phyloP scores from a whole-genome alignment of 2,329 filamentous ascomycete genomes.

The Xylaria sp. region DNA sequence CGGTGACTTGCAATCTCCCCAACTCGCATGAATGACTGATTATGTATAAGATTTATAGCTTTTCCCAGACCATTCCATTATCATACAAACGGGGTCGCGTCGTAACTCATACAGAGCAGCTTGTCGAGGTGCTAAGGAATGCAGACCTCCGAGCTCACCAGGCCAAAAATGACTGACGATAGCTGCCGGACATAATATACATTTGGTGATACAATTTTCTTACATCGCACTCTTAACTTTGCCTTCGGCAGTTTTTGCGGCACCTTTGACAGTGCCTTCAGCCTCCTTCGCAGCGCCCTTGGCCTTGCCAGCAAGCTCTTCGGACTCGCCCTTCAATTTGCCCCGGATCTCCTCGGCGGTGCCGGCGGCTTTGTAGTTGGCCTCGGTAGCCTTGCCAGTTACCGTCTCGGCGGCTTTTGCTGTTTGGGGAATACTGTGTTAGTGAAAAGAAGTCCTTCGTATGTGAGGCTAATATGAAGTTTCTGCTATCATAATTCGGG shows the following conservation, averaged over 20 bases:
- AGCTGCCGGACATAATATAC: background rate
- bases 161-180: background rate
- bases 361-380: constrained; percentile 50
- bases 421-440: constrained; percentile 29
- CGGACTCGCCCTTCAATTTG: constrained; percentile 44
- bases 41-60: background rate
- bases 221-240: constrained; percentile 24
- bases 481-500: background rate
- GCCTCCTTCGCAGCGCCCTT: constrained; percentile 49
- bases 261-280: constrained; percentile 51
- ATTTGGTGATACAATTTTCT: background rate
- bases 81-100: constrained; percentile 3
- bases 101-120: constrained; percentile 12
- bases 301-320: constrained; percentile 51
- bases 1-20: background rate
- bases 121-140: background rate
- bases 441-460: background rate
- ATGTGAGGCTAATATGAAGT: background rate
- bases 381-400: constrained; percentile 56
- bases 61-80: background rate
- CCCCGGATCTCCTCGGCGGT: constrained; percentile 48
- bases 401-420: constrained; percentile 57
- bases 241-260: constrained; percentile 50
- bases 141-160: background rate
- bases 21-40: background rate